These are phyloP conservation scores for Bruguiera gymnorhiza DNA, from an alignment of 345 rosid species.

Conservation along the genomic window DNA sequence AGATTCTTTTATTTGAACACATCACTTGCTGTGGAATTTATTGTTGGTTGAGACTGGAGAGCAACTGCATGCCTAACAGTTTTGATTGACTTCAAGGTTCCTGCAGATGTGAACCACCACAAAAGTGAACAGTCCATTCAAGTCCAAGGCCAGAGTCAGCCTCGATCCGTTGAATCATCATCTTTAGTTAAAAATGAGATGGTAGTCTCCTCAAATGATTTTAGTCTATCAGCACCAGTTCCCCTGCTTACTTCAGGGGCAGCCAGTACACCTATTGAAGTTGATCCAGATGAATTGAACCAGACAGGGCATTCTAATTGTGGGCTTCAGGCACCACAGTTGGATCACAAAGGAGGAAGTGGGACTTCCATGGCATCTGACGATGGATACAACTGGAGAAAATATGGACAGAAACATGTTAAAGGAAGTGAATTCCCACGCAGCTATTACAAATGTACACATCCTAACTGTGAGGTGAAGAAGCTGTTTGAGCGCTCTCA, in stretches of 20 bases:
- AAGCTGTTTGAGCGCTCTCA: slow-evolving; percentile 91
- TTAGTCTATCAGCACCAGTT: slow-evolving; percentile 52
- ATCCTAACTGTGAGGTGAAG: slow-evolving; percentile 97
- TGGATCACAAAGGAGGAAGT: slow-evolving; percentile 57
- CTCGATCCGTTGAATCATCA: slow-evolving; percentile 45
- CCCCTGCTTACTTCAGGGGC: slow-evolving; percentile 43
- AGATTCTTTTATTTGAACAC: slow-evolving; percentile 12
- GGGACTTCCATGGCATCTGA: slow-evolving; percentile 48
- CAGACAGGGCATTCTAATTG: slow-evolving; percentile 39
- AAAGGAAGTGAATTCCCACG: slow-evolving; percentile 98
- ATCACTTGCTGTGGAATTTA: not conserved
- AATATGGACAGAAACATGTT: slow-evolving; percentile 98
- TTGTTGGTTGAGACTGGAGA: slow-evolving; percentile 16
- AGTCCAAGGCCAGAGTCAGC: slow-evolving; percentile 45
- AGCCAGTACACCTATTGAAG: slow-evolving; percentile 41
- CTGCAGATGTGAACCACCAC: slow-evolving; percentile 64
- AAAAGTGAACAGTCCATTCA: slow-evolving; percentile 49
- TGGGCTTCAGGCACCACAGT: slow-evolving; percentile 41
- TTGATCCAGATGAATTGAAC: slow-evolving; percentile 61
- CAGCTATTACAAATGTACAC: slow-evolving; percentile 96
- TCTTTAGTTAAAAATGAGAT: slow-evolving; percentile 51
- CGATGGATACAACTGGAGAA: slow-evolving; percentile 99
- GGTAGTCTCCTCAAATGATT: slow-evolving; percentile 64
- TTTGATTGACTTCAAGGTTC: slow-evolving; percentile 60
- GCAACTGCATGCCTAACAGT: slow-evolving; percentile 34